phyloP scores from a whole-genome alignment of 2,329 filamentous ascomycete genomes.

The Domatiomyces catenatus region DNA sequence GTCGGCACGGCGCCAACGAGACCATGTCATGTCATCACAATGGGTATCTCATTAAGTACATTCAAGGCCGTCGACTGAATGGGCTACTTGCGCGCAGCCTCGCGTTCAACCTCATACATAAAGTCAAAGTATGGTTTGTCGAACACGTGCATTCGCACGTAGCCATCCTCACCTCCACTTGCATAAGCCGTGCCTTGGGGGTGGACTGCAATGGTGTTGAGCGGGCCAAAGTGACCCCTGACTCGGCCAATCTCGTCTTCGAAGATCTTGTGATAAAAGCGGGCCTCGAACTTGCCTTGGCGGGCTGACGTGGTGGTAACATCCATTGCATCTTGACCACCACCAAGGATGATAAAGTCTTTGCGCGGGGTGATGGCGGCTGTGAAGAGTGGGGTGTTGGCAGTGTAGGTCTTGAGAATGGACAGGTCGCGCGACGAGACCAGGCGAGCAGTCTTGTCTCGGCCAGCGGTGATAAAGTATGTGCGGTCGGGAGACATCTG shows the following conservation, averaged over 20 bases:
- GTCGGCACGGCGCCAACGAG: not conserved
- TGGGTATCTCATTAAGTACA: not conserved
- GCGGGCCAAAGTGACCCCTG: constrained; percentile 86
- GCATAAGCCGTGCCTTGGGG: constrained; percentile 86
- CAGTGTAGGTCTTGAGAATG: constrained; percentile 78
- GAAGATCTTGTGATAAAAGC: constrained; percentile 99
- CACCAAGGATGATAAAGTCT: constrained; percentile 93
- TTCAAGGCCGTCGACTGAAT: not conserved
- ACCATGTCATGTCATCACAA: not conserved
- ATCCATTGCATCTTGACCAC: constrained; percentile 97
- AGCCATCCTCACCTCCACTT: constrained; percentile 92
- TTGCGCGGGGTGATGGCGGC: constrained; percentile 89
- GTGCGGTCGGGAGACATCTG: constrained; percentile 90
- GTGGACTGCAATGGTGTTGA: constrained; percentile 91
- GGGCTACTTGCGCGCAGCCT: constrained; percentile 37
- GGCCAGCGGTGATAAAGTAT: constrained; percentile 95
- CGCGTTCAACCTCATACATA: constrained; percentile 93
- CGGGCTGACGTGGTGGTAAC: constrained; percentile 86
- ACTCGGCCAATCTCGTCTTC: constrained; percentile 97
- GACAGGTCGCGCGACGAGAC: constrained; percentile 73
- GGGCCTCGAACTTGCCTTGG: constrained; percentile 97
- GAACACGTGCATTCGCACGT: constrained; percentile 96
- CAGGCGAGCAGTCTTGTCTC: constrained; percentile 88
- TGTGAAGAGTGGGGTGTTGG: constrained; percentile 93
- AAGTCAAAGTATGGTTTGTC: constrained; percentile 99